Conservation (phyloP, 169 alveolate genomes). For the Plasmodium ovale region DNA sequence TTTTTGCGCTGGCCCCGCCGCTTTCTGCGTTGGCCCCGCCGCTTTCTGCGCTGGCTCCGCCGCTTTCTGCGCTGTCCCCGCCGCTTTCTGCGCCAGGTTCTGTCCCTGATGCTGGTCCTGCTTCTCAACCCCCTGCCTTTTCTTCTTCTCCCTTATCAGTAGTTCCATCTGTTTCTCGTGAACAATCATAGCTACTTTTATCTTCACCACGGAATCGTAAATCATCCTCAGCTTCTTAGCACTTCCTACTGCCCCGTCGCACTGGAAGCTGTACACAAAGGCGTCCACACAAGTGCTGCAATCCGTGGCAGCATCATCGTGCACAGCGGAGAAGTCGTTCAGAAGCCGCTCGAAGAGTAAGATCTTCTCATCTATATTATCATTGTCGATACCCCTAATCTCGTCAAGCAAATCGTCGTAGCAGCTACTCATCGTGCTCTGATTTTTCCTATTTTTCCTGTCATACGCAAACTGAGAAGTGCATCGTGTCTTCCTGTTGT, state of each 20-base stretch:
- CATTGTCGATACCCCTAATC: slow-evolving; percentile 20
- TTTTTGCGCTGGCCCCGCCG: slow-evolving; percentile 16
- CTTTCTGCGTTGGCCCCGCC: slow-evolving; percentile 60
- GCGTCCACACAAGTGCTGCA: neutral
- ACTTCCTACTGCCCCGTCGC: slow-evolving; percentile 5
- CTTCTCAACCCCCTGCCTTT: neutral
- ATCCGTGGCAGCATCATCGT: neutral
- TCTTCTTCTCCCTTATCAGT: slow-evolving; percentile 48
- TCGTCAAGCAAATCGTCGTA: slow-evolving; percentile 40
- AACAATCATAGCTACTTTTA: slow-evolving; percentile 44
- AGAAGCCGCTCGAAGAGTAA: slow-evolving; percentile 21
- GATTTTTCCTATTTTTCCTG: slow-evolving; percentile 1
- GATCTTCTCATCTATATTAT: slow-evolving; percentile 47
- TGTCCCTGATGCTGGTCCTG: too few relatives aligned
- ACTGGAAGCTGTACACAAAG: slow-evolving; percentile 20
- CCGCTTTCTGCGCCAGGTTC: neutral
- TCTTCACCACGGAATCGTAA: slow-evolving; percentile 16
- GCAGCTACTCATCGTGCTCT: neutral
- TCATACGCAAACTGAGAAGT: slow-evolving; percentile 79
- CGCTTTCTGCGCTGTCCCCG: neutral
- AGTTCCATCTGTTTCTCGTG: slow-evolving; percentile 75
- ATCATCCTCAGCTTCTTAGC: slow-evolving; percentile 26
- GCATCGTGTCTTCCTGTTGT: slow-evolving; percentile 83
- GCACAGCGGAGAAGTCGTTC: slow-evolving; percentile 10
- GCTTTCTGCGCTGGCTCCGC: neutral